Base-by-base conservation (phyloP, 495 filamentous ascomycete genomes). In the Letharia columbiana region DNA sequence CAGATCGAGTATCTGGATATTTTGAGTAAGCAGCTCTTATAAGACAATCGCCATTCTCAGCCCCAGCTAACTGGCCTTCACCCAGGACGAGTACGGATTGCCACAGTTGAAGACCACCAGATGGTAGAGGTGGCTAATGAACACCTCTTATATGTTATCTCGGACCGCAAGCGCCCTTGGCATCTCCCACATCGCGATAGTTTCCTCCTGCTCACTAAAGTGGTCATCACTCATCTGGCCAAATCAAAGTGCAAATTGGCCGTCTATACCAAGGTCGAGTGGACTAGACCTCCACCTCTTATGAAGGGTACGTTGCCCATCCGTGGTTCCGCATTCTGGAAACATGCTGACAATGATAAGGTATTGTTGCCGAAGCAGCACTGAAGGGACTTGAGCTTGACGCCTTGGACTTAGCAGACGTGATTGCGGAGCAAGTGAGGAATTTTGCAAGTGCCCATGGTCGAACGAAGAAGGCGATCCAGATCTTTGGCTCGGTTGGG, bases 111-210 rank as follows among this genome's bases (percentile, higher is more conserved):
- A 4, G 94, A 98, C 75, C 86, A 89, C 69, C 94, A 98, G 73
- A 85, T 88, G 67, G 91, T 98, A 65, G 94, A 98, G 63, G 82
- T 96, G 31, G 84, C 90, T 70, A 96, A 92, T 75, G 95, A 98
- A 68, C 93, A 98, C 73, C 82, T 98, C 56, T 96, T 92, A 74
- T 98, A 98, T 75, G 91, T 96, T 49, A 83, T 98, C 58, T 91
- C 90, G 18, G 90, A 97, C 73, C 85, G 86, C 67, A 91, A 91
- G 71, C 89, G 85, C 1, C 92, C 93, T 1, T 97, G 91, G 91
- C 90, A 96, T 78, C 82, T 98, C 23, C 94, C 95, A 3, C 83
- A 90, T 74, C 80, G 83, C 58, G 82, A 89, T 44, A 81, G 85
- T 37, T 97, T 97, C 76, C 86, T 88, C 71, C 80, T 98, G 42